These are phyloP conservation scores for Penicillium griseofulvum DNA, from an alignment of 2,329 filamentous ascomycete genomes.

Conservation along the genomic window DNA sequence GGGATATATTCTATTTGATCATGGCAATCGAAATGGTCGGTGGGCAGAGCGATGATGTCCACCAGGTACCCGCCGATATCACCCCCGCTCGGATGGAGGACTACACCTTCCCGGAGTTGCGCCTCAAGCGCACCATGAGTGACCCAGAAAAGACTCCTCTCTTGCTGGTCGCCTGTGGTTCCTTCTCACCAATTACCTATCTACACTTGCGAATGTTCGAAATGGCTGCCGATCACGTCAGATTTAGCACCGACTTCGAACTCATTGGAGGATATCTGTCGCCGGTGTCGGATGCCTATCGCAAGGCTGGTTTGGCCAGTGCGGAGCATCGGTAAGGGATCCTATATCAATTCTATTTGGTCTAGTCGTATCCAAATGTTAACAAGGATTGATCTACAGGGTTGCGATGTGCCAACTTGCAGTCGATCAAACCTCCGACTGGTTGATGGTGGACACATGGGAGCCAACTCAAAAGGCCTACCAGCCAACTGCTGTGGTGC, in stretches of 20 bases:
- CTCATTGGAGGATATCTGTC: slow-evolving; percentile 82
- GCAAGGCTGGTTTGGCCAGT: slow-evolving; percentile 74
- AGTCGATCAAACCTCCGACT: slow-evolving; percentile 67
- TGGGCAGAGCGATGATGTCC: slow-evolving; percentile 31
- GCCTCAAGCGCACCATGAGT: slow-evolving; percentile 47
- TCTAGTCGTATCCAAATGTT: background rate
- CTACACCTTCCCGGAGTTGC: slow-evolving; percentile 46
- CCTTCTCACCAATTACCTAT: slow-evolving; percentile 61
- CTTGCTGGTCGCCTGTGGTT: slow-evolving; percentile 51
- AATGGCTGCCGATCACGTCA: slow-evolving; percentile 77
- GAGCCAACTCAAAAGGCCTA: slow-evolving; percentile 84
- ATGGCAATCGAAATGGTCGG: slow-evolving; percentile 31
- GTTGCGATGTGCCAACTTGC: slow-evolving; percentile 86
- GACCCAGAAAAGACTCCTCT: slow-evolving; percentile 50
- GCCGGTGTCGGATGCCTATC: slow-evolving; percentile 73
- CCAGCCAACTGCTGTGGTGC: slow-evolving; percentile 80
- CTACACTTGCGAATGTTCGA: slow-evolving; percentile 80
- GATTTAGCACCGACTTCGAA: slow-evolving; percentile 74
- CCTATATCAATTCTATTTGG: background rate
- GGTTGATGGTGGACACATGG: slow-evolving; percentile 86
- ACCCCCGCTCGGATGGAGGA: slow-evolving; percentile 36
- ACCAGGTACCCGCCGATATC: slow-evolving; percentile 21
- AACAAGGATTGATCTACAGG: slow-evolving; percentile 34
- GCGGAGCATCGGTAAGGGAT: slow-evolving; percentile 61
- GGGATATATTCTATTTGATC: slow-evolving; percentile 10